Conservation (phyloP, 164 flowering plant genomes). For the Brasenia schreberi region DNA sequence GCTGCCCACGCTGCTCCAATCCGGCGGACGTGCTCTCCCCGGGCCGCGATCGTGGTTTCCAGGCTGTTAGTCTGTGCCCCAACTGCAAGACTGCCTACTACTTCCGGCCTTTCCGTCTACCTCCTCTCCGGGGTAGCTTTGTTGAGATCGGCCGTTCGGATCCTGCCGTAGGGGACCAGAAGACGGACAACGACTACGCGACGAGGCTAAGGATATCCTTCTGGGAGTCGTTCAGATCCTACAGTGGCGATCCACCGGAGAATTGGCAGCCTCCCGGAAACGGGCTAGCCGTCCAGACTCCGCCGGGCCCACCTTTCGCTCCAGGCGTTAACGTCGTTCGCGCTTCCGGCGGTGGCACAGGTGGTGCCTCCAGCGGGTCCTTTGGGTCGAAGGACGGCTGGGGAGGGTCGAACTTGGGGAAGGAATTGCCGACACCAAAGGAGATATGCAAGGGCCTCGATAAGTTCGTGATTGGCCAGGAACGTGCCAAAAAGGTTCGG, state of each 20-base stretch:
- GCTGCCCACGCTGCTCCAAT: constrained; percentile 76
- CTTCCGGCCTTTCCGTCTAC: constrained; percentile 40
- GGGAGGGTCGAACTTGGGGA: constrained; percentile 86
- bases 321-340: constrained; percentile 51
- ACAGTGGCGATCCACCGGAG: constrained; percentile 56
- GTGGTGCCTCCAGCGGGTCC: constrained; percentile 12
- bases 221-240: constrained; percentile 60
- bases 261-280: constrained; percentile 37
- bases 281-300: not conserved
- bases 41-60: constrained; percentile 4
- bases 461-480: constrained; percentile 90
- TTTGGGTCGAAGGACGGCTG: constrained; percentile 40
- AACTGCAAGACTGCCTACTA: constrained; percentile 78
- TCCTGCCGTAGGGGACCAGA: constrained; percentile 8
- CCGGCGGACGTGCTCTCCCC: constrained; percentile 41
- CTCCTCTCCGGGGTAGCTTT: constrained; percentile 76
- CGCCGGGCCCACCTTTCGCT: constrained; percentile 47
- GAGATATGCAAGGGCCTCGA: constrained; percentile 88
- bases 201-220: constrained; percentile 39
- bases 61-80: constrained; percentile 75
- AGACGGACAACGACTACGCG: constrained; percentile 13
- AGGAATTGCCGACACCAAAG: constrained; percentile 85
- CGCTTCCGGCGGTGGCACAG: constrained; percentile 15
- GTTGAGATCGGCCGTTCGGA: constrained; percentile 25
- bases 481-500: constrained; percentile 76